phyloP scores from a whole-genome alignment of 2,329 filamentous ascomycete species.

The Raffaelea ambrosiae region DNA sequence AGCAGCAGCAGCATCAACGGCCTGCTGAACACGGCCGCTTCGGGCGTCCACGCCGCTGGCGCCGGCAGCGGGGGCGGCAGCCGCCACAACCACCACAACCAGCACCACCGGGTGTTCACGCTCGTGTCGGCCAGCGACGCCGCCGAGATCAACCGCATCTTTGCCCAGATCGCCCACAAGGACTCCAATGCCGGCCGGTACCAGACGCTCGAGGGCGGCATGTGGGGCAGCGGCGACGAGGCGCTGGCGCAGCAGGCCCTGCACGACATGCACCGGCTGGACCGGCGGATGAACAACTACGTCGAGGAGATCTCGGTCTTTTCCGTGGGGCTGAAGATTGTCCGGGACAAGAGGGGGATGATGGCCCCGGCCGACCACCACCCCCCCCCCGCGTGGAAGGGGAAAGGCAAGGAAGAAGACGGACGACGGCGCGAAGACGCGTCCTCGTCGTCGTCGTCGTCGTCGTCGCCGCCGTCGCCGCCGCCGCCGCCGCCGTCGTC shows the following conservation, averaged over 20 bases:
- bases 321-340: slow-evolving; percentile 1
- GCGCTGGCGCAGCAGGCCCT: neutral
- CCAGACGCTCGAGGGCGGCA: neutral
- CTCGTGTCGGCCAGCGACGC: neutral
- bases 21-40: no score
- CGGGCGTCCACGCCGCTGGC: no score
- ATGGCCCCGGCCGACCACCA: no score
- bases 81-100: neutral
- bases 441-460: no score
- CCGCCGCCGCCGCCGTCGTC: no score
- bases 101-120: neutral
- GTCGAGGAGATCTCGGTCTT: neutral
- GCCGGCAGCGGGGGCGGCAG: no score
- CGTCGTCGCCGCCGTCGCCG: no score
- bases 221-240: slow-evolving; percentile 2
- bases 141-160: neutral
- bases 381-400: no score
- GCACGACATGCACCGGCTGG: neutral
- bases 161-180: neutral
- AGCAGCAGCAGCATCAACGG: neutral
- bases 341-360: neutral
- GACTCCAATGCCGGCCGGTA: neutral
- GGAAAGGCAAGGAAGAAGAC: neutral
- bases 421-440: neutral
- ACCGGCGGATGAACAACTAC: neutral